A percentile compares a stretch with the other conserved stretches of the same genome.
These are phyloP conservation scores for Lyophyllum atratum DNA, from an alignment of 768 basidiomycete genomes.

Conservation along the genomic window DNA sequence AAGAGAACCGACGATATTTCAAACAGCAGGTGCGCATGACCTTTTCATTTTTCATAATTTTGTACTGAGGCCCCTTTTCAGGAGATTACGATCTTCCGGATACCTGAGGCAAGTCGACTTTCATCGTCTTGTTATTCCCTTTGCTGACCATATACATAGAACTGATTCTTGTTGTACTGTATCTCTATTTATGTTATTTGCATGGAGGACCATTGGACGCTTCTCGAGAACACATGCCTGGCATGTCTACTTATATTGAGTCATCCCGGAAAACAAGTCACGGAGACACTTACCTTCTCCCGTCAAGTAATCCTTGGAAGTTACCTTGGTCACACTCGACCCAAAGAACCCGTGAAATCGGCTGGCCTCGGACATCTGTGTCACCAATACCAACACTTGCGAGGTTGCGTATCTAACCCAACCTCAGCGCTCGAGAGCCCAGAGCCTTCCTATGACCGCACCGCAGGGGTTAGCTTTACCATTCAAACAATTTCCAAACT, in stretches of 20 bases:
- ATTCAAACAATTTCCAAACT: too few species aligned
- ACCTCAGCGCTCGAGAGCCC: too few species aligned
- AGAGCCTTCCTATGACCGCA: too few species aligned
- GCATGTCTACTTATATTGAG: not conserved
- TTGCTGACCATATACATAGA: slow-evolving; percentile 1
- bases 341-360: too few species aligned
- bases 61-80: not conserved
- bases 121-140: not conserved
- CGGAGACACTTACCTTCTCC: not conserved
- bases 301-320: not conserved
- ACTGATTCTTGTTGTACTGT: slow-evolving; percentile 14
- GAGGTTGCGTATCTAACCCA: too few species aligned
- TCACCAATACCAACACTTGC: too few species aligned
- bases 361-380: too few species aligned
- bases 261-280: not conserved
- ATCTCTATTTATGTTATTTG: slow-evolving; percentile 12
- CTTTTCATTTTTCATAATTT: not conserved
- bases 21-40: slow-evolving; percentile 80
- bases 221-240: not conserved
- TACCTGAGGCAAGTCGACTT: slow-evolving; percentile 20
- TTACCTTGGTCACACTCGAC: not conserved
- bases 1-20: slow-evolving; percentile 97
- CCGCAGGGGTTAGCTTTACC: too few species aligned
- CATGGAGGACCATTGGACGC: not conserved
- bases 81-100: slow-evolving; percentile 23